A percentile compares a stretch with the other conserved stretches of the same genome.
phyloP scores from a whole-genome alignment of 129 eudicot species.

The Glebionis coronaria region DNA sequence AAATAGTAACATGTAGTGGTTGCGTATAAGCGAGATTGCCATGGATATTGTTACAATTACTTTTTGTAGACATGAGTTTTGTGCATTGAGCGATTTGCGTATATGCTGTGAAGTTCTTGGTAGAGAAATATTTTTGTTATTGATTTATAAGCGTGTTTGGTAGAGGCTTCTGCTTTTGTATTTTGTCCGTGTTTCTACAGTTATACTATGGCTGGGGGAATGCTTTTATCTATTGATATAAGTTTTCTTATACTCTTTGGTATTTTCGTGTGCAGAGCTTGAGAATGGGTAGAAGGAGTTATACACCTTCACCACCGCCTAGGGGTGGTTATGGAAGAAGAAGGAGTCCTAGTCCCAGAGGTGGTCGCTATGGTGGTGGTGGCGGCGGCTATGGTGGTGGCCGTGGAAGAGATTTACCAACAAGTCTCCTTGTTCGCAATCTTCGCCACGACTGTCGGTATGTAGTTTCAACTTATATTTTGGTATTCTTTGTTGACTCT shows the following conservation, averaged over 20 bases:
- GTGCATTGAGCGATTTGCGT: no score
- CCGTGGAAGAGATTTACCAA: slow-evolving; percentile 74
- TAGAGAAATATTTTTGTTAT: no score
- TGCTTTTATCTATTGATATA: background rate
- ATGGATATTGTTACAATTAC: no score
- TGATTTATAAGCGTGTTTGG: no score
- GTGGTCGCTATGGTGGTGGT: slow-evolving; percentile 46
- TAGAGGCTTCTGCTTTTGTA: background rate
- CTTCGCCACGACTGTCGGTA: slow-evolving; percentile 93
- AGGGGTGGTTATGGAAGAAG: slow-evolving; percentile 85
- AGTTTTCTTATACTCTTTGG: background rate
- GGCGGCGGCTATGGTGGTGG: slow-evolving; percentile 47
- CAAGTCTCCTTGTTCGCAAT: slow-evolving; percentile 83
- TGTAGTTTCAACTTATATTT: background rate
- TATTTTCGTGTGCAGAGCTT: slow-evolving; percentile 10
- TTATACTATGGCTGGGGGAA: background rate
- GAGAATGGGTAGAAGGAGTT: slow-evolving; percentile 82
- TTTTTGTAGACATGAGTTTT: no score
- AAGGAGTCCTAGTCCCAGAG: slow-evolving; percentile 89
- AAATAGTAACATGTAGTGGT: no score
- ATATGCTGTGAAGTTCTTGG: no score
- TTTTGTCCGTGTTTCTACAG: background rate
- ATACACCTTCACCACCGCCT: slow-evolving; percentile 85
- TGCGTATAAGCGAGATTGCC: no score
- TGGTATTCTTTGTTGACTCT: background rate